Conservation (phyloP, 2,329 filamentous ascomycete species). For the Emergomyces orientalis region DNA sequence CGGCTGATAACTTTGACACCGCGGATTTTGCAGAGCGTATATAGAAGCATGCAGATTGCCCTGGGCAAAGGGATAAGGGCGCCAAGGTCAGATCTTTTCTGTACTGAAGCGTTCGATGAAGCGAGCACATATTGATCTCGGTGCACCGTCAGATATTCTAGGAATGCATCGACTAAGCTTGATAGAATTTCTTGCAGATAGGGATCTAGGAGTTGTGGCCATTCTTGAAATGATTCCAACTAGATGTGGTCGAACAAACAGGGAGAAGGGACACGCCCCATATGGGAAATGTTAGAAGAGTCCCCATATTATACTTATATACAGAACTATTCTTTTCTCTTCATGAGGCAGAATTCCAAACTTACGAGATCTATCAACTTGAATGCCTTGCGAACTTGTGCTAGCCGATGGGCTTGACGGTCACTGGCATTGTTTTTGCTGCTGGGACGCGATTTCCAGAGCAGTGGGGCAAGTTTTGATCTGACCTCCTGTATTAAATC, state of each 20-base stretch:
- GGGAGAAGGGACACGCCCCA: background rate
- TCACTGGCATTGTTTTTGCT: conserved; percentile 16
- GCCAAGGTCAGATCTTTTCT: conserved; percentile 21
- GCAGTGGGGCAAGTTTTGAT: conserved; percentile 33
- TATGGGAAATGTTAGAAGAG: conserved; percentile 10
- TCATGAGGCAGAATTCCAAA: background rate
- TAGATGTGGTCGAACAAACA: conserved; percentile 15
- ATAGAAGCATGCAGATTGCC: conserved; percentile 71
- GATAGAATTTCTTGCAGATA: conserved; percentile 69
- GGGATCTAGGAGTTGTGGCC: conserved; percentile 84
- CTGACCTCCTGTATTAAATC: conserved; percentile 37
- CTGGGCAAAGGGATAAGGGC: conserved; percentile 48
- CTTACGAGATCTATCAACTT: conserved; percentile 35
- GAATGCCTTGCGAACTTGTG: conserved; percentile 29
- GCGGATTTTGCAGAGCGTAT: conserved; percentile 87
- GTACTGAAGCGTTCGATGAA: conserved; percentile 21
- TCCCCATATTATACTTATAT: conserved; percentile 10
- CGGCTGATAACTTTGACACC: conserved; percentile 86
- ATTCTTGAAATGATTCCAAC: conserved; percentile 88
- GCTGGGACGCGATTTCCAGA: conserved; percentile 29
- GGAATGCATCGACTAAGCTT: conserved; percentile 63
- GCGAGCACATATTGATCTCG: conserved; percentile 32
- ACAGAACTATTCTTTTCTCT: background rate
- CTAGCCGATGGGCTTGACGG: conserved; percentile 32
- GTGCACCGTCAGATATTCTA: conserved; percentile 51